phyloP scores from a whole-genome alignment of 2,329 filamentous ascomycete species.

The Cordyceps tenuipes region DNA sequence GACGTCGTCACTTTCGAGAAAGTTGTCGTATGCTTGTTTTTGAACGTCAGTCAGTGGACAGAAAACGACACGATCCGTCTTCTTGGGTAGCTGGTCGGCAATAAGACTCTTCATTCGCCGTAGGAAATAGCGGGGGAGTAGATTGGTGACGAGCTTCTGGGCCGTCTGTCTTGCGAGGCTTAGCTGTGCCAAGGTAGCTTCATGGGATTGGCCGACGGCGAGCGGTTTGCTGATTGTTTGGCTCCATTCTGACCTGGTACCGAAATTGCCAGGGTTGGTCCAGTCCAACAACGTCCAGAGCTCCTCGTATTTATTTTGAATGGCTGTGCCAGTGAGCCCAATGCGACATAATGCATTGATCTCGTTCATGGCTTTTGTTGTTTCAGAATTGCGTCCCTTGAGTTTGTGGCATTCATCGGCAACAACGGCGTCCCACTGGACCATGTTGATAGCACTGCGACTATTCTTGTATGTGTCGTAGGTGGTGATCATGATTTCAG shows the following conservation, averaged over 20 bases:
- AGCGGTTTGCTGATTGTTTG: constrained; percentile 69
- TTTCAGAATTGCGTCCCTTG: constrained; percentile 70
- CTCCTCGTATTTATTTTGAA: constrained; percentile 97
- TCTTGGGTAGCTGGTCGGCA: constrained; percentile 85
- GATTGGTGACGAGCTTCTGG: constrained; percentile 73
- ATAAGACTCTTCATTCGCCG: constrained; percentile 90
- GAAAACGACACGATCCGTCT: constrained; percentile 90
- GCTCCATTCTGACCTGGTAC: constrained; percentile 65
- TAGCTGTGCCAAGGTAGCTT: constrained; percentile 76
- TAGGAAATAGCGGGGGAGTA: constrained; percentile 83
- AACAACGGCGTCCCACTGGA: constrained; percentile 89
- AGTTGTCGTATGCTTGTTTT: constrained; percentile 71
- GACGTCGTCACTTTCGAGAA: constrained; percentile 62
- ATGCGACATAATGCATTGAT: constrained; percentile 89
- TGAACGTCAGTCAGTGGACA: constrained; percentile 82
- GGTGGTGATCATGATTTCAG: constrained; percentile 91
- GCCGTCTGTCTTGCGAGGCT: constrained; percentile 75
- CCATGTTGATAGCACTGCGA: constrained; percentile 64
- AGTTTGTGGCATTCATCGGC: constrained; percentile 90
- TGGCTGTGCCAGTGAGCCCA: constrained; percentile 88
- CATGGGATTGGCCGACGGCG: constrained; percentile 82
- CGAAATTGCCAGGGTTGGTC: constrained; percentile 75
- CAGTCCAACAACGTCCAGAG: constrained; percentile 94
- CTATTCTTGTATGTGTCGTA: constrained; percentile 84
- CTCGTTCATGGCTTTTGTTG: constrained; percentile 79